These are phyloP conservation scores for Mortierella sp. DNA, from an alignment of 371 early-diverging fungal genomes.

Conservation along the genomic window DNA sequence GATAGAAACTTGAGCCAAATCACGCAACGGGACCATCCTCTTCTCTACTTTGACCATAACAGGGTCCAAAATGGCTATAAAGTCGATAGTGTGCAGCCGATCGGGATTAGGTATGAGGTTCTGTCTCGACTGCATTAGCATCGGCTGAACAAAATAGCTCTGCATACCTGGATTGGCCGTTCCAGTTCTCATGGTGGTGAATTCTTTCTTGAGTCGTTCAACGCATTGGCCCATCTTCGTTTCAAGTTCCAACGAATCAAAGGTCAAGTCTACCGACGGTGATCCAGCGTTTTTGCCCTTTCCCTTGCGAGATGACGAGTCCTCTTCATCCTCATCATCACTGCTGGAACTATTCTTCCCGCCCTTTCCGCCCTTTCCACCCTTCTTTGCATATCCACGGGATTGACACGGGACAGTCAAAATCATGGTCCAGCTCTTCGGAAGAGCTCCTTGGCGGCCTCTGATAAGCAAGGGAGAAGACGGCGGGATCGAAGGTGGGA, in stretches of 20 bases:
- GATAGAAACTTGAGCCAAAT: constrained; percentile 84
- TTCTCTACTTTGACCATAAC: constrained; percentile 74
- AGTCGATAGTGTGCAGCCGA: background rate
- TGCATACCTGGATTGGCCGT: constrained; percentile 78
- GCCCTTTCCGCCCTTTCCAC: constrained; percentile 45
- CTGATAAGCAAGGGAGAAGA: constrained; percentile 11
- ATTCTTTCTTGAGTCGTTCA: constrained; percentile 68
- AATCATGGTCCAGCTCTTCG: constrained; percentile 20
- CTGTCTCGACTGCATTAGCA: too few species aligned
- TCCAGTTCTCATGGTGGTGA: constrained; percentile 74
- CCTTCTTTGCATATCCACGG: constrained; percentile 50
- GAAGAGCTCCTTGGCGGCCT: constrained; percentile 8
- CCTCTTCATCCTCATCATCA: constrained; percentile 45
- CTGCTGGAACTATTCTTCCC: constrained; percentile 48
- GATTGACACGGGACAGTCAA: constrained; percentile 13
- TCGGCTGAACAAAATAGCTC: too few species aligned
- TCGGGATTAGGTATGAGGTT: constrained; percentile 3
- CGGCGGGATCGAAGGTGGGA: background rate
- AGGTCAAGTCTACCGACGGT: constrained; percentile 35
- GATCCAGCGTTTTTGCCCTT: constrained; percentile 32
- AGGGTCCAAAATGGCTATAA: constrained; percentile 76
- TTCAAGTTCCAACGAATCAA: constrained; percentile 52
- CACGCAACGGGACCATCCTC: constrained; percentile 66
- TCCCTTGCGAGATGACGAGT: constrained; percentile 30
- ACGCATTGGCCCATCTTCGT: constrained; percentile 49